Conservation (phyloP, 2,329 filamentous ascomycete species). For the Cytospora piceicola region DNA sequence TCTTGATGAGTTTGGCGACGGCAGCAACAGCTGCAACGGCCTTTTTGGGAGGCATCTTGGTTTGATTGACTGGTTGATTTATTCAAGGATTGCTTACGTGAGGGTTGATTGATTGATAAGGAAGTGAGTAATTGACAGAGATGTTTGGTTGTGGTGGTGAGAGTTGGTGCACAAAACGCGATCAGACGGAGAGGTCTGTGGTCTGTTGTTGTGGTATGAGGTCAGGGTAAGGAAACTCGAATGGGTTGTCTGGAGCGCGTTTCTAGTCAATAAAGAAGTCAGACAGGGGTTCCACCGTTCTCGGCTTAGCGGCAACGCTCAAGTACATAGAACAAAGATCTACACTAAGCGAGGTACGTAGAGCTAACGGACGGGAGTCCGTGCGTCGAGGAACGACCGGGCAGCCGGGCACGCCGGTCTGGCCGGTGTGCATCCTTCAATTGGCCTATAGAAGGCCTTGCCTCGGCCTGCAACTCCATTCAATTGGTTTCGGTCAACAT, state of each 20-base stretch:
- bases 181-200: slow-evolving; percentile 11
- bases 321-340: slow-evolving; percentile 13
- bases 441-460: slow-evolving; percentile 11
- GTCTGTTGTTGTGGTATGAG: slow-evolving; percentile 15
- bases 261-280: slow-evolving; percentile 7
- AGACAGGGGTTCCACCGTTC: slow-evolving; percentile 12
- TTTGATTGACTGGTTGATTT: not conserved
- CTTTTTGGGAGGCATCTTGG: slow-evolving; percentile 28
- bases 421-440: not conserved
- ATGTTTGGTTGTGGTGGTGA: not conserved
- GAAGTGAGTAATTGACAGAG: no score
- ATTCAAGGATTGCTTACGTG: no score
- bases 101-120: not conserved
- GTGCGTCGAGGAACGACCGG: not conserved
- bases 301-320: slow-evolving; percentile 9
- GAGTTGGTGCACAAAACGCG: not conserved
- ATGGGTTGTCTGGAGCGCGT: not conserved
- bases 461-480: not conserved
- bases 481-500: no score
- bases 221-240: slow-evolving; percentile 11
- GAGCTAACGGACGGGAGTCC: not conserved
- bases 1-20: slow-evolving; percentile 31
- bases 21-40: slow-evolving; percentile 25
- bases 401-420: not conserved
- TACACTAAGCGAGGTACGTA: no score